A percentile compares a stretch with the other conserved stretches of the same genome.
These are phyloP conservation scores for Yamagishiella unicocca DNA, from an alignment of 139 green algal genomes.

Conservation along the genomic window DNA sequence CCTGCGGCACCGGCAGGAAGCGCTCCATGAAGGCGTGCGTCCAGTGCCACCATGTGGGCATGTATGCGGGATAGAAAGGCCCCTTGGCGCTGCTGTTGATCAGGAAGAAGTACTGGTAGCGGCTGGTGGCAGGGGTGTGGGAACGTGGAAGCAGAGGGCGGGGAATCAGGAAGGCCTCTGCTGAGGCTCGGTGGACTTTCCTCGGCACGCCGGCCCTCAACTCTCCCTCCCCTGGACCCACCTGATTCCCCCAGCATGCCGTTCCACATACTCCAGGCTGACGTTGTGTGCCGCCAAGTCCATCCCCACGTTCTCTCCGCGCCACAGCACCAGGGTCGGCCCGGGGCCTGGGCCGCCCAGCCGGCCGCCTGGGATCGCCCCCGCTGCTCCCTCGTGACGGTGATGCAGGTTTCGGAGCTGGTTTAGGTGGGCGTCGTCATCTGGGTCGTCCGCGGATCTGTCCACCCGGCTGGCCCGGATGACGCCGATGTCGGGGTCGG, in stretches of 20 bases:
- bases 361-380: background rate
- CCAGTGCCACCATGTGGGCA: slow-evolving; percentile 82
- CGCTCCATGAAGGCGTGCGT: slow-evolving; percentile 68
- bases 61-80: slow-evolving; percentile 70
- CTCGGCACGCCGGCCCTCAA: background rate
- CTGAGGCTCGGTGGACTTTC: too few species aligned
- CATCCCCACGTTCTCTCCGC: slow-evolving; percentile 81
- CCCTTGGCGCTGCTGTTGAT: slow-evolving; percentile 77
- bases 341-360: background rate
- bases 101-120: slow-evolving; percentile 78
- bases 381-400: too few species aligned
- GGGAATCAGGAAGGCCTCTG: too few species aligned
- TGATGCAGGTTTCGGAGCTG: too few species aligned
- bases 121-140: background rate
- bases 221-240: background rate
- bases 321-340: slow-evolving; percentile 4
- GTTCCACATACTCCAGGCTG: slow-evolving; percentile 67
- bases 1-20: slow-evolving; percentile 28
- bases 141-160: background rate
- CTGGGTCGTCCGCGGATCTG: background rate
- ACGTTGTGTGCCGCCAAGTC: slow-evolving; percentile 84
- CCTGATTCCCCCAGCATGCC: slow-evolving; percentile 26
- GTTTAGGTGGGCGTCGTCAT: too few species aligned
- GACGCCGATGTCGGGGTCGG: background rate
- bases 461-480: background rate